These are phyloP conservation scores for Blastobotrys malaysiensis DNA, from an alignment of 1,139 yeast genomes.

Conservation along the genomic window DNA sequence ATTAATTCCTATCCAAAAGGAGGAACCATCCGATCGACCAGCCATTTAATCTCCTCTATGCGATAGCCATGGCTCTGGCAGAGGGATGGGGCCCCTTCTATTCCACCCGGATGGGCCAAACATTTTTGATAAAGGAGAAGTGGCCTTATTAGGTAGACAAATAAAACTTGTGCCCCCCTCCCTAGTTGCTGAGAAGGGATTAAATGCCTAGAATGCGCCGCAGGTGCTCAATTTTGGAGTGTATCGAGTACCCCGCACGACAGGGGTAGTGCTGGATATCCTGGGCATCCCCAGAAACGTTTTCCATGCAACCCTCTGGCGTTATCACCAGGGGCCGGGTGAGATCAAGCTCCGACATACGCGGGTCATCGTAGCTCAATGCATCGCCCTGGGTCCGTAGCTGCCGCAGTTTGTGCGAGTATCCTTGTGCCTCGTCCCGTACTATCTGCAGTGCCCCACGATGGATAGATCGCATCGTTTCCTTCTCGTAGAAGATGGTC, in stretches of 20 bases:
- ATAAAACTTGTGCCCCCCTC: no score
- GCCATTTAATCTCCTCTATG: not conserved
- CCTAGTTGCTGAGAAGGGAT: no score
- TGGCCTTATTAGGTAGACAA: no score
- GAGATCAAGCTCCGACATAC: conserved; percentile 14
- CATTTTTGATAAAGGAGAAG: not conserved
- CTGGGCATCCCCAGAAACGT: conserved; percentile 22
- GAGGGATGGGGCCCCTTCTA: not conserved
- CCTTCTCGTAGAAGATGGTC: conserved; percentile 61
- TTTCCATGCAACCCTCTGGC: conserved; percentile 14
- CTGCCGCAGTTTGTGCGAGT: conserved; percentile 17
- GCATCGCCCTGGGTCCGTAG: conserved; percentile 18
- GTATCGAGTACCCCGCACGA: not conserved
- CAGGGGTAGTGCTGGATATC: not conserved
- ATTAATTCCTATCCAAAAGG: not conserved
- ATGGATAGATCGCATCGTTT: conserved; percentile 52
- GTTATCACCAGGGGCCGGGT: conserved; percentile 14
- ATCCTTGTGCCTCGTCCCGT: conserved; percentile 47
- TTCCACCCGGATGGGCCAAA: not conserved
- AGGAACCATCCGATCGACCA: not conserved
- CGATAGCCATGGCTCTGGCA: not conserved
- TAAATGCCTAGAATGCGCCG: not conserved
- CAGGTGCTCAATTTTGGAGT: not conserved
- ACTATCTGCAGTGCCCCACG: conserved; percentile 58
- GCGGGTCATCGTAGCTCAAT: conserved; percentile 13